Base-by-base conservation (phyloP, 2,329 filamentous ascomycete genomes). In the Colletotrichum euphorbiae region DNA sequence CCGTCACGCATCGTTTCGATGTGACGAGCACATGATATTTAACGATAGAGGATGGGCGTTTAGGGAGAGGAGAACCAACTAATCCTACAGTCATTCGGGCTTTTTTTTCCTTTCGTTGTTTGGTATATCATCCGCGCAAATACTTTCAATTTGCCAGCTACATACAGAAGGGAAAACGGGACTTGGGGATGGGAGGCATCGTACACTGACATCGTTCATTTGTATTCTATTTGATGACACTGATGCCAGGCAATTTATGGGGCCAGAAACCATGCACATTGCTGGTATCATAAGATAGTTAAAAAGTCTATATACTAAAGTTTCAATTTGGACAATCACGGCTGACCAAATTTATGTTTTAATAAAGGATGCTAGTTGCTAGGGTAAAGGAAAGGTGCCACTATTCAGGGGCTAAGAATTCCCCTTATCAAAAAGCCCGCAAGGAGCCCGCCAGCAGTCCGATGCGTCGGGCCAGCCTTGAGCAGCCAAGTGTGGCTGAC, bases 1-100 rank as follows among this genome's bases (percentile, higher is more conserved):
- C 71, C 75, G 19, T 76, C 75, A 54, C 80, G 81, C 45, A 76
- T 82, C 58, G 76, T 82, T 38, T 85, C 83, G 31, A 77, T 84
- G 79, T 85, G 76, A 79, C 71, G 72, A 57, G 64, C 67, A 73
- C 62, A 71, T 70, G 69, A 64, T 40, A 66, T 51, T 60, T 69
- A 50, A 69, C 50, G 66, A 69, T 48, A 63, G 62, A 69, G 15
- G 45, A 42, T 5, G 45, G 66, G 66, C 66, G 66, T 69, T 69
- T 50, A 8, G 28, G 55, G 17, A 52, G 11, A 52, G 54, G 45
- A 52, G 36, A 56, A 69, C 33, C 52, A 66, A 46, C 51, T 63
- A 54, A 65, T 58, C 58, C 65, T 50, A 70, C 48, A 57, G 70
- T 72, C 72, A 72, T 57, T 59, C 12, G 21, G 31, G 21, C 19